Evolutionary conservation across 345 rosid genomes (phyloP).

Genomic region (Microcos paniculata): DNA sequence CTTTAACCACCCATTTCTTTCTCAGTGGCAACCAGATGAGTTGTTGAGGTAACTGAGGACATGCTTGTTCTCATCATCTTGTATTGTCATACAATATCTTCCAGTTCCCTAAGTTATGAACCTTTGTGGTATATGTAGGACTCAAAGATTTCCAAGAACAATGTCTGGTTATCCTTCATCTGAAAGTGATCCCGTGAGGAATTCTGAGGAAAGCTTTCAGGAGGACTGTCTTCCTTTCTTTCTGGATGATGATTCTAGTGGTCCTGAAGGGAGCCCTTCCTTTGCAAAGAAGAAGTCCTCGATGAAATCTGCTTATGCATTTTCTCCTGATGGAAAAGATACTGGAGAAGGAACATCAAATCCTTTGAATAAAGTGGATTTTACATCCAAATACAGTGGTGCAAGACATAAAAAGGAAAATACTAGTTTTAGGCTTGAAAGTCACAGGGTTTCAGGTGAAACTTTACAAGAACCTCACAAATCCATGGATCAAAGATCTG

Average conservation of each 20-base stretch:
- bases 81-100: background rate
- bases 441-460: constrained; percentile 38
- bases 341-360: constrained; percentile 44
- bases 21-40: constrained; percentile 45
- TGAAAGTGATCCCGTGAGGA: constrained; percentile 49
- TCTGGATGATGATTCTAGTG: constrained; percentile 80
- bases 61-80: background rate
- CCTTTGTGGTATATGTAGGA: constrained; percentile 39
- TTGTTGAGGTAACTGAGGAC: constrained; percentile 50
- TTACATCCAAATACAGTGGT: constrained; percentile 40
- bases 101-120: constrained; percentile 27
- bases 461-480: constrained; percentile 41
- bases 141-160: constrained; percentile 38
- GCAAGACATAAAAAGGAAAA: constrained; percentile 37
- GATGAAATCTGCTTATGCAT: constrained; percentile 50
- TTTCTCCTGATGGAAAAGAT: constrained; percentile 41
- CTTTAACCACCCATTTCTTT: constrained; percentile 86
- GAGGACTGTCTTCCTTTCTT: constrained; percentile 87
- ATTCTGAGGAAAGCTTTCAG: constrained; percentile 60
- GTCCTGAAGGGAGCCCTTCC: constrained; percentile 78
- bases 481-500: constrained; percentile 46
- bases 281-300: constrained; percentile 43
- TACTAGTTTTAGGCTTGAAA: constrained; percentile 40
- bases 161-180: constrained; percentile 47
- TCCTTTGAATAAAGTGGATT: constrained; percentile 37